These are phyloP conservation scores for Lachancea quebecensis DNA, from an alignment of 805 yeast species.

Conservation along the genomic window DNA sequence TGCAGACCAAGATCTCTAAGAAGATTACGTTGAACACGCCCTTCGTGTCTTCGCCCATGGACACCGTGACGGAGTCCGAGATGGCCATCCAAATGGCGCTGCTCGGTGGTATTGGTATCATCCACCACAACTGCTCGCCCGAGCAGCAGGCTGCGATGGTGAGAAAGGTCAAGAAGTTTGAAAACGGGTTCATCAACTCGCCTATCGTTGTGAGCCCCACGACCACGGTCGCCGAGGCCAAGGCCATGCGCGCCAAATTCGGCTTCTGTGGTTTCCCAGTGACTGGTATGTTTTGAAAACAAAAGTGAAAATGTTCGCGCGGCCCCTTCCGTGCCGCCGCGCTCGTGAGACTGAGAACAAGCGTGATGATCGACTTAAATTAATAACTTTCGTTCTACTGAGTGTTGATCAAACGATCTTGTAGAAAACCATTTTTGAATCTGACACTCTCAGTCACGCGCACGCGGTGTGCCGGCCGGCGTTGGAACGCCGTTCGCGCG, in stretches of 20 bases:
- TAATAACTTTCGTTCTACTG: conserved; percentile 99
- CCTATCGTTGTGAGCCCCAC: conserved; percentile 81
- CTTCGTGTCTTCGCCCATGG: conserved; percentile 98
- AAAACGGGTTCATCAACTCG: conserved; percentile 94
- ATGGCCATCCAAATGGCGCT: conserved; percentile 99
- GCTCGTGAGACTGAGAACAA: conserved; percentile 6
- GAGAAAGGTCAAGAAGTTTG: conserved; percentile 89
- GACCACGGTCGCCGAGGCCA: conserved; percentile 75
- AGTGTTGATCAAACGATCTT: conserved; percentile 89
- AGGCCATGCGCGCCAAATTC: conserved; percentile 54
- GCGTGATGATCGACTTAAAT: conserved; percentile 47
- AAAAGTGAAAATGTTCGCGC: too few relatives aligned
- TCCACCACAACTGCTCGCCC: conserved; percentile 93
- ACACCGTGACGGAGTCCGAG: conserved; percentile 93
- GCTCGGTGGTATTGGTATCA: conserved; percentile 97
- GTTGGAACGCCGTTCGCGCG: too few relatives aligned
- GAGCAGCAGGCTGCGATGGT: conserved; percentile 99
- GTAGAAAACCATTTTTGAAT: conserved; percentile 55
- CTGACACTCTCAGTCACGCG: conserved; percentile 29
- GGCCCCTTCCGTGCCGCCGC: neutral
- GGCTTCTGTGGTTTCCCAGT: conserved; percentile 99
- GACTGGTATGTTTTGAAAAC: conserved; percentile 74
- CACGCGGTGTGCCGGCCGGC: too few relatives aligned
- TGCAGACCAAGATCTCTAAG: conserved; percentile 86
- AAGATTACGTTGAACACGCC: conserved; percentile 89